Evolutionary conservation across 441 rosid genomes (phyloP), one percentile per base, ranked within the genome.

Genomic region (Brassica balearica): DNA sequence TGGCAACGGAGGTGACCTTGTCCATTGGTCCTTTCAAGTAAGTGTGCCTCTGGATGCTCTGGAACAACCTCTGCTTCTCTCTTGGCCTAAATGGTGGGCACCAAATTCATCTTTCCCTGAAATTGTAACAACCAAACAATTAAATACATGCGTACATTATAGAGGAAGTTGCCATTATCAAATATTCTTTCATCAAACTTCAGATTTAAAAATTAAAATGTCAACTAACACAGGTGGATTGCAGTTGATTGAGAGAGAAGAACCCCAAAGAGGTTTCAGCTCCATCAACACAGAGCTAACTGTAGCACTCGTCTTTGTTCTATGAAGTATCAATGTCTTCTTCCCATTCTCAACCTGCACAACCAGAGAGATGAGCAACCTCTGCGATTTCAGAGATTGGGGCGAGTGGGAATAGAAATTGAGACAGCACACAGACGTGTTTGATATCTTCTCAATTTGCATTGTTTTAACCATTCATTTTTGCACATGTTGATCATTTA

Each of bases 321-420:
- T 97, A 75, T 91, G 95, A 66, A 95, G 93, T 69, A 95, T 82
- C 85, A 95, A 88, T 0, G 98, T 92, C 89, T 93, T 95, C 92
- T 87, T 95, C 87, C 96, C 97, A 2, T 86, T 90, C 74, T 95
- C 99, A 36, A 95, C 90, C 99, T 95, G 73, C 64, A 65, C 27
- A 88, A 86, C 65, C 25, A 86, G 53, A 84, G 85, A 85, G 59
- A 81, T 84, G 90, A 84, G 89, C 27, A 88, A 87, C 90, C 84
- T 84, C 84, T 74, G 67, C 68, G 83, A 76, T 81, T 48, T 72
- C 69, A 46, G 55, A 79, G 77, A 76, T 80, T 65, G 72, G 81
- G 79, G 36, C 36, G 36, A 32, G 8, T 32, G 36, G 36, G 36
- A 32, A 32, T 32, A 1, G 36, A 32, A 1, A 32, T 32, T 32